Evolutionary conservation across 2,329 filamentous ascomycete species (phyloP).

Genomic region (Coleophoma cylindrospora): DNA sequence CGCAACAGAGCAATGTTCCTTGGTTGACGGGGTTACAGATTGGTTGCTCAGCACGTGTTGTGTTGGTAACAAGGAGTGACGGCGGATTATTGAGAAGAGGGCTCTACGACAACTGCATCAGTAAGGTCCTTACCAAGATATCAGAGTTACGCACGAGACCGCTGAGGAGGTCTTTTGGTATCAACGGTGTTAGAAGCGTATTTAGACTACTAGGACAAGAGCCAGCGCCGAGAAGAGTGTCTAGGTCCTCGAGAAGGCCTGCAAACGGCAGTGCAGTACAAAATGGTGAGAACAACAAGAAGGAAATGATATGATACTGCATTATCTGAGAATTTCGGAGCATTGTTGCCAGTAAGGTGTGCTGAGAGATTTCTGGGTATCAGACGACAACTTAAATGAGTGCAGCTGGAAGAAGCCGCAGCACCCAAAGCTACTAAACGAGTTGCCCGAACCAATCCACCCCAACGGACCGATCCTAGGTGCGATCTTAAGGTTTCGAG

Average conservation of each 20-base stretch:
- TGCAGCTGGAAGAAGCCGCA: too few species aligned
- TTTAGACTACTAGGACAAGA: not conserved
- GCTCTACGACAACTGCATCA: too few species aligned
- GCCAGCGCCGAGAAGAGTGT: not conserved
- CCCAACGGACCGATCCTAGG: too few species aligned
- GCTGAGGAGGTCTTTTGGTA: not conserved
- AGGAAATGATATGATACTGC: too few species aligned
- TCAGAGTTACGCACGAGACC: not conserved
- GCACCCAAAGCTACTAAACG: too few species aligned
- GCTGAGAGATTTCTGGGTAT: too few species aligned
- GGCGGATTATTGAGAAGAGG: constrained; percentile 5
- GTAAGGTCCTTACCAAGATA: not conserved
- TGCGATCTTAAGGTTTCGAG: too few species aligned
- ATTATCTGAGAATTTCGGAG: too few species aligned
- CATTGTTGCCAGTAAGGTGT: too few species aligned
- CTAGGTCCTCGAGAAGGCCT: not conserved
- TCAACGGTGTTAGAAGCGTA: constrained; percentile 2
- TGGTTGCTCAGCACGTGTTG: constrained; percentile 7
- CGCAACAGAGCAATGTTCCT: constrained; percentile 11
- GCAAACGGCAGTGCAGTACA: not conserved
- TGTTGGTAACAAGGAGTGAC: constrained; percentile 6
- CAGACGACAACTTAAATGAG: too few species aligned
- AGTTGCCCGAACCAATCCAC: too few species aligned
- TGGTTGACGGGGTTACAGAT: constrained; percentile 5
- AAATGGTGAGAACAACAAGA: too few species aligned